Conservation (phyloP, 108 stramenopile species). For the Skeletonema marinoi region DNA sequence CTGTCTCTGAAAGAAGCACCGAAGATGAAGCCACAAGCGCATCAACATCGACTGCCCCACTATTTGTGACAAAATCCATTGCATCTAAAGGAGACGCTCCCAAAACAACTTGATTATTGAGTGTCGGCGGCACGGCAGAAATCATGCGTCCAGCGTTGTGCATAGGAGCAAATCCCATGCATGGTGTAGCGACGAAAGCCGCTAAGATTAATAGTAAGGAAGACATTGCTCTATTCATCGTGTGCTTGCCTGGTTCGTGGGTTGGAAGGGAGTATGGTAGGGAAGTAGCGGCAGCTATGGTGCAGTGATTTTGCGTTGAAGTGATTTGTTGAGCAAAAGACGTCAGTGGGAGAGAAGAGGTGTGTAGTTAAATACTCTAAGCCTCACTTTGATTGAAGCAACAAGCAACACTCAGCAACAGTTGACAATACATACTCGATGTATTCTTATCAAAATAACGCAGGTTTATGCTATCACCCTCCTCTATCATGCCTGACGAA, state of each 20-base stretch:
- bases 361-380: too few relatives aligned
- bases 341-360: too few relatives aligned
- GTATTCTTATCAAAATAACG: too few relatives aligned
- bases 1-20: constrained; percentile 76
- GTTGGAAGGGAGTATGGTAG: too few relatives aligned
- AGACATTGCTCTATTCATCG: background rate
- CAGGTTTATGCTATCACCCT: too few relatives aligned
- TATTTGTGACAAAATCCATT: background rate
- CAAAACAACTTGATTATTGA: background rate
- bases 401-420: too few relatives aligned
- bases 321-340: too few relatives aligned
- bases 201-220: background rate
- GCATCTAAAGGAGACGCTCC: background rate
- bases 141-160: background rate
- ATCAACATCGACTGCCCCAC: background rate
- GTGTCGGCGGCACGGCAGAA: background rate
- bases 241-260: background rate
- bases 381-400: too few relatives aligned
- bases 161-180: constrained; percentile 1
- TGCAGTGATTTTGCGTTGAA: too few relatives aligned
- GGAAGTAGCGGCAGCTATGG: too few relatives aligned
- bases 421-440: too few relatives aligned
- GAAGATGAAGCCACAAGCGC: constrained; percentile 34
- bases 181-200: background rate
- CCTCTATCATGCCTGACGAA: too few relatives aligned